Base-by-base conservation (phyloP, 257 asterid genomes). In the Leonotis leonurus region DNA sequence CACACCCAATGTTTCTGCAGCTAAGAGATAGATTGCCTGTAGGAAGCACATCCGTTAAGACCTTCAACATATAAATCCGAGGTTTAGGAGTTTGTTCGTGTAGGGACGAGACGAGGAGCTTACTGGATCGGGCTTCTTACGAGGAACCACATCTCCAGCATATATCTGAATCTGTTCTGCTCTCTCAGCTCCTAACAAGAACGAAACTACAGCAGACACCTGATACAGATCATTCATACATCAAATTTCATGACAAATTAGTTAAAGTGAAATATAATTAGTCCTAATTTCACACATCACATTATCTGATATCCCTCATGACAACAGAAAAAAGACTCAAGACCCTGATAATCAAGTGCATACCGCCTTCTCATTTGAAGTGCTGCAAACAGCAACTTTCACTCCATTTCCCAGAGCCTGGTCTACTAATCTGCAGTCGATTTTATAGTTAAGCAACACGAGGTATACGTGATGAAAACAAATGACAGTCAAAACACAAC, bases 361-460 rank as follows among this genome's bases (percentile, higher is more conserved):
- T 91, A 91, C 98, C 95, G 98, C 95, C 92, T 91, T 91, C 83
- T 91, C 98, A 74, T 91, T 91, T 39, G 98, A 91, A 53, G 98
- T 91, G 80, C 98, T 91, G 87, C 98, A 91, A 1, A 91, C 95
- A 64, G 96, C 98, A 73, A 91, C 98, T 60, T 83, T 83, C 33
- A 91, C 85, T 62, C 86, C 95, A 37, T 68, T 84, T 36, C 71
- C 83, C 22, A 88, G 76, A 64, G 98, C 98, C 80, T 91, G 98
- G 59, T 91, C 98, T 24, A 91, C 56, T 75, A 91, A 76, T 81
- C 98, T 91, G 95, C n/a, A n/a, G n/a, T 60, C 56, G 46, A 70
- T 56, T 55, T 44, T 49, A 11, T 1, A 41, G 65, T 67, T 46
- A 68, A 54, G 48, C 1, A 46, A 57, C 20, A 37, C 21, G 39